Conservation (phyloP, 352 stramenopile species). For the Phytopythium vexans region DNA sequence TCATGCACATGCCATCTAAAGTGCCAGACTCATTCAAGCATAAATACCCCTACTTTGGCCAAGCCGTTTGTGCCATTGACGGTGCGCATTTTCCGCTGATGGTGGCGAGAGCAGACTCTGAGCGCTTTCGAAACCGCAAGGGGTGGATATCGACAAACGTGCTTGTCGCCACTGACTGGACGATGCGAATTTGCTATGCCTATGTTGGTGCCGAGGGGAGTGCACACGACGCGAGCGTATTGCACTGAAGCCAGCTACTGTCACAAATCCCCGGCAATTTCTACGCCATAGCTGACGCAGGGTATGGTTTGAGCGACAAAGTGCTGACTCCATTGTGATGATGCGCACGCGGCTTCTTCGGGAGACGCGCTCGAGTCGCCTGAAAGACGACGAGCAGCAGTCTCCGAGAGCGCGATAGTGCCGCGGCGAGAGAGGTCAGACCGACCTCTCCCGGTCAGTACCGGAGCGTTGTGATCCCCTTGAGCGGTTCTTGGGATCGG, state of each 20-base stretch:
- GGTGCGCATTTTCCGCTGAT: constrained; percentile 10
- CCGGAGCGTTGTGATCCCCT: too few species aligned
- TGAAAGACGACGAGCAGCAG: too few species aligned
- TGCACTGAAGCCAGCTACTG: constrained; percentile 8
- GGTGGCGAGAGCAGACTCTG: constrained; percentile 7
- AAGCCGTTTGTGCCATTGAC: constrained; percentile 12
- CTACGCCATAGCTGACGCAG: constrained; percentile 1
- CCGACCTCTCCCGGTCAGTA: too few species aligned
- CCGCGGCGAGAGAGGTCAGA: too few species aligned
- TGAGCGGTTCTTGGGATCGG: too few species aligned
- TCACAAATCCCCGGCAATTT: not conserved
- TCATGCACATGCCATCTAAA: constrained; percentile 1
- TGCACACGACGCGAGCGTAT: constrained; percentile 11
- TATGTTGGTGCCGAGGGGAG: constrained; percentile 9
- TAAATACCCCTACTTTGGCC: constrained; percentile 8
- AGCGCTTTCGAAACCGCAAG: constrained; percentile 10
- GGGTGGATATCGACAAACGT: constrained; percentile 4
- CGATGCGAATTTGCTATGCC: constrained; percentile 4
- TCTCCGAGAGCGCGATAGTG: too few species aligned
- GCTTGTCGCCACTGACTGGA: constrained; percentile 10
- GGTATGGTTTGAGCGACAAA: constrained; percentile 1
- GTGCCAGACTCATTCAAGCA: constrained; percentile 3
- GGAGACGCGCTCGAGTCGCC: too few species aligned
- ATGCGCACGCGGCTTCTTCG: too few species aligned
- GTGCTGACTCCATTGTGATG: constrained; percentile 1